Base-by-base conservation (phyloP, 495 filamentous ascomycete species). In the Penicillium diatomitis region DNA sequence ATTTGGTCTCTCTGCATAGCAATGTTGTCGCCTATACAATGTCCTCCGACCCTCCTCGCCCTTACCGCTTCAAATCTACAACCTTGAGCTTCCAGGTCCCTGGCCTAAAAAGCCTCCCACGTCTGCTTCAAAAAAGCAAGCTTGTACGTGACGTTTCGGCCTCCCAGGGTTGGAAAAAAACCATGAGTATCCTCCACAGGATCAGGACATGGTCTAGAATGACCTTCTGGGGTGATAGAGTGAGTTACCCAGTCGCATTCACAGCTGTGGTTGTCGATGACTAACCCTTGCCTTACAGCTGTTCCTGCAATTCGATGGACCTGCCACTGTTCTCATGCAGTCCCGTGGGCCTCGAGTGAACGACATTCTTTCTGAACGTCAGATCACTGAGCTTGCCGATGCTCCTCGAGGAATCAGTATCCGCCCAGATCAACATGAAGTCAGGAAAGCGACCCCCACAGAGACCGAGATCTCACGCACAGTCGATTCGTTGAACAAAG, bases 211-310 rank as follows among this genome's bases (percentile, higher is more conserved):
- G 86, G 66, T 73, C 79, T 32, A 76, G 90, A 47, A 73, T 84
- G 58, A 84, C 84, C 3, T 85, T 98, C n/a, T 95, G 87, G 88
- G 92, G 92, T 31, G 92, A 98, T 64, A 70, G 91, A 53, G 83
- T 86, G 71, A 41, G 30, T 39, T 42, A 4, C 28, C 4, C 44
- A 29, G 29, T 10, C 12, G 12, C 11, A 6, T 31, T 34, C 2
- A 7, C 32, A 2, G 20, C 11, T 12, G 7, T 30, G 10, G 7
- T 0, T 1, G 4, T 4, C 20, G 20, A 33, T 37, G 8, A 36
- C 57, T 57, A 42, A 64, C 41, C 31, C 32, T 41, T 0, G 32
- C 0, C 7, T 5, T 35, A 7, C 49, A 86, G 82, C 72, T 96
- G 9, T 97, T 97, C 60, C 70, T 97, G 27, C 83, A 86, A 56